phyloP scores from a whole-genome alignment of 495 filamentous ascomycete genomes.

The Podospora bellae-mahoneyi region DNA sequence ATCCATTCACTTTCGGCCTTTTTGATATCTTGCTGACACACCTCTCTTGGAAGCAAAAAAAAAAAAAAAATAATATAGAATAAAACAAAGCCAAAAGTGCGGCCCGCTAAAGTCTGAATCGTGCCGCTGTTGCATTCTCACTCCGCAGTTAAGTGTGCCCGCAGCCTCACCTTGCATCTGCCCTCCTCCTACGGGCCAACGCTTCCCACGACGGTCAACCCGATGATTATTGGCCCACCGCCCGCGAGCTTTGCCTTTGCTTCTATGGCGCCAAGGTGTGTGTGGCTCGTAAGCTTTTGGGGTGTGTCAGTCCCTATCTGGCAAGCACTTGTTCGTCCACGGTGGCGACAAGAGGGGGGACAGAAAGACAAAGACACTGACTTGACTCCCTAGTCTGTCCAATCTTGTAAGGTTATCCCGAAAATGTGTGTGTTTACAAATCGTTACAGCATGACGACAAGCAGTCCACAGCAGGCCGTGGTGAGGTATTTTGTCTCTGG shows the following conservation, averaged over 20 bases:
- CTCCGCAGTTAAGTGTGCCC: constrained; percentile 2
- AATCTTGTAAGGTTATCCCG: not conserved
- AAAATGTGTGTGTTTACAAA: not conserved
- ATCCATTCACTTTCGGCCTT: constrained; percentile 10
- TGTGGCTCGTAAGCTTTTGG: not conserved
- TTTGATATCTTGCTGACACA: constrained; percentile 16
- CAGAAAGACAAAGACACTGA: not conserved
- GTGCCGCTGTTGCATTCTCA: constrained; percentile 32
- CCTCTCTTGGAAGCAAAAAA: constrained; percentile 3
- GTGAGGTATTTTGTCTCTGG: constrained; percentile 26
- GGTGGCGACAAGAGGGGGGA: not conserved
- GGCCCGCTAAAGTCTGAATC: constrained; percentile 18
- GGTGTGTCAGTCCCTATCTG: not conserved
- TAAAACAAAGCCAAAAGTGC: constrained; percentile 8
- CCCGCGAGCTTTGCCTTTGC: not conserved
- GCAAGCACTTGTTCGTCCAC: not conserved
- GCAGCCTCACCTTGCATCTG: constrained; percentile 21
- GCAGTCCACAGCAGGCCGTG: not conserved
- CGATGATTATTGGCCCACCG: constrained; percentile 4
- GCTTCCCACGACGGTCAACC: constrained; percentile 14
- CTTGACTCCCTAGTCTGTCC: not conserved
- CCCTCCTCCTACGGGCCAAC: constrained; percentile 7
- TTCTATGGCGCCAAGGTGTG: not conserved
- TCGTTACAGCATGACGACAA: not conserved
- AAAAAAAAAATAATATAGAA: not conserved